Percentiles rank a stretch among this genome's conserved stretches.
Evolutionary conservation across 345 rosid genomes (phyloP).

Genomic region (Microthlaspi erraticum): DNA sequence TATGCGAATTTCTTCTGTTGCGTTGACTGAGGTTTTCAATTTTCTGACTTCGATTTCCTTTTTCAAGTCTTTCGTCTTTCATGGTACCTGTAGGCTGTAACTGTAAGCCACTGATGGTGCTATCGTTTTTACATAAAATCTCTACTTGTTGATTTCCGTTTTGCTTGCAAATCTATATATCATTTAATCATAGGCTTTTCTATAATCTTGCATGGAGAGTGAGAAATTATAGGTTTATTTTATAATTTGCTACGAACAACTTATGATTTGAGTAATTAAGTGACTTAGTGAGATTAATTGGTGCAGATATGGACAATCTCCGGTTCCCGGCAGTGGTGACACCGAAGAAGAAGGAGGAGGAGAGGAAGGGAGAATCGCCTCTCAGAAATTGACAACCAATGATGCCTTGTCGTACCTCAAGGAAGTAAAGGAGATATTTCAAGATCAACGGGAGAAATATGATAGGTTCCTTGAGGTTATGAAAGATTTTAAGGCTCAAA

Average conservation of each 20-base stretch:
- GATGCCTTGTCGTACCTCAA: constrained; percentile 85
- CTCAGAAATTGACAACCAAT: constrained; percentile 79
- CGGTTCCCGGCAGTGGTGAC: constrained; percentile 45
- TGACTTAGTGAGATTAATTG: constrained; percentile 29
- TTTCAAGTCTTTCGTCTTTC: neutral
- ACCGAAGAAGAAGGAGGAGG: constrained; percentile 37
- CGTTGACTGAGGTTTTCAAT: neutral
- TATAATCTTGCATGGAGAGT: constrained; percentile 25
- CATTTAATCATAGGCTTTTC: neutral
- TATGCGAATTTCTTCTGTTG: neutral
- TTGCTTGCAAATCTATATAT: neutral
- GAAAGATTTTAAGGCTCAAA: constrained; percentile 98
- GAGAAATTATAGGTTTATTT: neutral
- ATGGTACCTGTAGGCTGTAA: neutral
- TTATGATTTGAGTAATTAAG: constrained; percentile 4
- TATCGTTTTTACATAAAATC: neutral
- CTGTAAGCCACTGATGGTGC: neutral
- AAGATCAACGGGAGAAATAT: constrained; percentile 83
- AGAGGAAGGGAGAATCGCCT: constrained; percentile 35
- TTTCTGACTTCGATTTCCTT: neutral
- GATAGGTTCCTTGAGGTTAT: constrained; percentile 87
- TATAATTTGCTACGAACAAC: neutral
- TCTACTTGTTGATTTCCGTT: neutral
- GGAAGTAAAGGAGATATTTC: constrained; percentile 93
- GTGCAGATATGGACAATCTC: constrained; percentile 52